Evolutionary conservation across 441 rosid species (phyloP).

Genomic region (Euphorbia celastroides): DNA sequence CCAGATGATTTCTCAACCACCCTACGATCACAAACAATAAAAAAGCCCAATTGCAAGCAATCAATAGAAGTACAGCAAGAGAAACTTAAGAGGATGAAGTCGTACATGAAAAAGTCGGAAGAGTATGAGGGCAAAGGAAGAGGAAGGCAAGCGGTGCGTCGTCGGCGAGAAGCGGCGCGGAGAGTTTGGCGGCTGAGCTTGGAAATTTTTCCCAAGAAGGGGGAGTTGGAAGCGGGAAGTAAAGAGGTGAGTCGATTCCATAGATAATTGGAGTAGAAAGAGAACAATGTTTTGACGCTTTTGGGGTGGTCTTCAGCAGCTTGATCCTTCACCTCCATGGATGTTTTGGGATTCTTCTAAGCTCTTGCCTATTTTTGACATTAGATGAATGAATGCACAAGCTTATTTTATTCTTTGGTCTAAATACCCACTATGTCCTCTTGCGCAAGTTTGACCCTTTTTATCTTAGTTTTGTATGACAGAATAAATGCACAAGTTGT

Average conservation of each 20-base stretch:
- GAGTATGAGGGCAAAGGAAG: constrained; percentile 65
- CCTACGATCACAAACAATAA: constrained; percentile 15
- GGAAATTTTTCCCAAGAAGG: constrained; percentile 44
- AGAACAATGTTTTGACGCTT: constrained; percentile 31
- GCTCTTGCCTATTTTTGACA: too few species aligned
- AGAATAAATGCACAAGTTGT: too few species aligned
- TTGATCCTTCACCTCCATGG: constrained; percentile 17
- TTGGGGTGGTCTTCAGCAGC: constrained; percentile 16
- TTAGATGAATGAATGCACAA: too few species aligned
- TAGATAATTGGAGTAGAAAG: constrained; percentile 47
- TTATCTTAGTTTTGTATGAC: too few species aligned
- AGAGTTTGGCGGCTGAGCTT: constrained; percentile 39
- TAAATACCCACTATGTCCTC: too few species aligned
- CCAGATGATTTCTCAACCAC: constrained; percentile 37
- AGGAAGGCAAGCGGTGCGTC: constrained; percentile 45
- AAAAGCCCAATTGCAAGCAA: background rate
- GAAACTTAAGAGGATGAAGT: constrained; percentile 8
- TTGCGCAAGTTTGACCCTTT: too few species aligned
- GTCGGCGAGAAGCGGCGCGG: constrained; percentile 20
- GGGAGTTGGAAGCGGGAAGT: constrained; percentile 30
- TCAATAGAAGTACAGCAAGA: background rate
- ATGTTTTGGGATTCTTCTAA: constrained; percentile 15
- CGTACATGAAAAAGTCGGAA: constrained; percentile 45
- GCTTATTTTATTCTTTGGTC: too few species aligned
- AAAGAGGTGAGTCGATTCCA: constrained; percentile 48